Conservation (phyloP, 129 eudicot species). For the Flaveria robusta region DNA sequence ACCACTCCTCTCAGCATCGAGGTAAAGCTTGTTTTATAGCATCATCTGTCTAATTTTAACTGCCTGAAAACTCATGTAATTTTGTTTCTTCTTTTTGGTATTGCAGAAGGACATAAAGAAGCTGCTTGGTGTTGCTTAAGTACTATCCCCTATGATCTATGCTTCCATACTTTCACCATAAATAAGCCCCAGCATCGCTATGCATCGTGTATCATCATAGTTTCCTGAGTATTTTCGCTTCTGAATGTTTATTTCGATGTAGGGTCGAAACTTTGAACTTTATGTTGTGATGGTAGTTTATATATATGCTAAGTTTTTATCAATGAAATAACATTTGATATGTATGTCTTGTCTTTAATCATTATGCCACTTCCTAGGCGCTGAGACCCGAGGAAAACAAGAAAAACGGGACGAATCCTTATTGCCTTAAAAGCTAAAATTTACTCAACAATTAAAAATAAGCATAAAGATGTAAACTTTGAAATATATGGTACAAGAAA, state of each 20-base stretch:
- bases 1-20: conserved; percentile 95
- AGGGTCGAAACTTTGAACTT: neutral
- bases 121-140: conserved; percentile 56
- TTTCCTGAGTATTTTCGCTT: neutral
- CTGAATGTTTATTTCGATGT: conserved; percentile 7
- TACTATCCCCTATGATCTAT: neutral
- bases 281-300: neutral
- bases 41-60: neutral
- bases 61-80: neutral
- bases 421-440: too few relatives aligned
- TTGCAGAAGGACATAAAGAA: conserved; percentile 85
- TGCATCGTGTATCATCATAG: neutral
- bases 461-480: too few relatives aligned
- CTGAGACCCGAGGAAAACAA: too few relatives aligned
- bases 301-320: conserved; percentile 6
- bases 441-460: too few relatives aligned
- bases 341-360: neutral
- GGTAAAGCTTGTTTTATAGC: conserved; percentile 48
- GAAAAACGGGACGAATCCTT: too few relatives aligned
- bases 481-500: conserved; percentile 10
- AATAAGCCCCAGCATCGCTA: conserved; percentile 21
- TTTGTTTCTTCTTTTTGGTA: conserved; percentile 9
- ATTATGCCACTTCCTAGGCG: neutral
- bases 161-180: conserved; percentile 21
- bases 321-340: conserved; percentile 9